A percentile compares a stretch with the other conserved stretches of the same genome.
These are phyloP conservation scores for Ascocoryne sarcoides DNA, from an alignment of 2,329 filamentous ascomycete genomes.

Conservation along the genomic window DNA sequence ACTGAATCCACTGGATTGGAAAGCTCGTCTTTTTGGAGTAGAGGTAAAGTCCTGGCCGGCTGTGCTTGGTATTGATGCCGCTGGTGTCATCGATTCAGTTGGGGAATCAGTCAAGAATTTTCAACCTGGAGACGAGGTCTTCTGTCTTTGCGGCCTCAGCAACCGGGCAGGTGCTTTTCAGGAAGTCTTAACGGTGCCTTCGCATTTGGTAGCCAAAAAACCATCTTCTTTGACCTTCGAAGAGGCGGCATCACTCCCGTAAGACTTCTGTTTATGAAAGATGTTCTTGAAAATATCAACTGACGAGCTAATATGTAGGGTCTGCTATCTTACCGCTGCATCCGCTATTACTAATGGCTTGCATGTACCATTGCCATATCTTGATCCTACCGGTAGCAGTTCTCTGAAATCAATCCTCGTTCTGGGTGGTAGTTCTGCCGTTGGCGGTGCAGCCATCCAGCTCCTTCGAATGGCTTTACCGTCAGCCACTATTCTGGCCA, in stretches of 20 bases:
- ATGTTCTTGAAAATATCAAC: not conserved
- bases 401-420: slow-evolving; percentile 3
- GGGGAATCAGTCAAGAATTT: slow-evolving; percentile 5
- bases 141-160: slow-evolving; percentile 1
- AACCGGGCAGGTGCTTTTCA: slow-evolving; percentile 7
- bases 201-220: slow-evolving; percentile 6
- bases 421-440: slow-evolving; percentile 9
- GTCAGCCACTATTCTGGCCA: slow-evolving; percentile 3
- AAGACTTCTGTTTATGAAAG: not conserved
- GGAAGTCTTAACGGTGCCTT: slow-evolving; percentile 4
- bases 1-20: not conserved
- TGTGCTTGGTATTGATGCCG: slow-evolving; percentile 7
- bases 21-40: not conserved
- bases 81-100: slow-evolving; percentile 6
- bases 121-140: slow-evolving; percentile 4
- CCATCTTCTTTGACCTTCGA: slow-evolving; percentile 7
- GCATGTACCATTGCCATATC: slow-evolving; percentile 1
- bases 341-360: slow-evolving; percentile 5
- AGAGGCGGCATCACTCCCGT: slow-evolving; percentile 4
- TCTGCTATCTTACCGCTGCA: slow-evolving; percentile 8
- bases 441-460: slow-evolving; percentile 9
- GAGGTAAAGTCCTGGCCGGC: slow-evolving; percentile 4
- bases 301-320: slow-evolving; percentile 1
- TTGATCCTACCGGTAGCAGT: not conserved
- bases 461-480: slow-evolving; percentile 9